Conservation (phyloP, 1,284 basidiomycete genomes). For the Malassezia psittaci region DNA sequence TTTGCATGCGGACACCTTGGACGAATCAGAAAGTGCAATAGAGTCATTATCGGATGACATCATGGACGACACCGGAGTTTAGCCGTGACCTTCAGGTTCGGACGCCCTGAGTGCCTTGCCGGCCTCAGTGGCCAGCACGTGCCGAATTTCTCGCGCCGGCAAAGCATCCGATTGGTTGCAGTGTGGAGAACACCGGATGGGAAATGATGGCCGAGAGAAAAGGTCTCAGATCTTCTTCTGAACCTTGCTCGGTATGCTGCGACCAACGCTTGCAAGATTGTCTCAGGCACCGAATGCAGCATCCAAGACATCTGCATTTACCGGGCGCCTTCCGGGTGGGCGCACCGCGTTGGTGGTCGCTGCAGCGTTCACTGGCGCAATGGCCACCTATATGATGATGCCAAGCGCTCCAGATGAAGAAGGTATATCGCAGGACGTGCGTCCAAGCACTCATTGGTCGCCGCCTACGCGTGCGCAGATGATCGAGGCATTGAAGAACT, state of each 20-base stretch:
- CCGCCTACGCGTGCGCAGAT: slow-evolving; percentile 45
- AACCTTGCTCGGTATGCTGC: slow-evolving; percentile 9
- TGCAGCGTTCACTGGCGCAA: slow-evolving; percentile 5
- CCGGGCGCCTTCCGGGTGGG: not conserved
- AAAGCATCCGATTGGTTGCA: too few relatives aligned
- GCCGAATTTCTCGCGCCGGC: too few relatives aligned
- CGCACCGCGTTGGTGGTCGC: not conserved
- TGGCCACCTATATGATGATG: slow-evolving; percentile 2
- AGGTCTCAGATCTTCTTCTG: too few relatives aligned
- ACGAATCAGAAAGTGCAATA: too few relatives aligned
- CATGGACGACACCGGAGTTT: too few relatives aligned
- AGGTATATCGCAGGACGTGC: slow-evolving; percentile 22
- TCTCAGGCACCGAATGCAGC: slow-evolving; percentile 1
- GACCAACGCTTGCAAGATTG: slow-evolving; percentile 6
- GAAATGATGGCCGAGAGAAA: too few relatives aligned
- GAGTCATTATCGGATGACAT: too few relatives aligned
- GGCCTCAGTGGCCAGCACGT: too few relatives aligned
- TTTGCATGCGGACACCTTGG: too few relatives aligned
- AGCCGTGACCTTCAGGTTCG: too few relatives aligned
- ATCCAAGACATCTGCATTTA: not conserved
- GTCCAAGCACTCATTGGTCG: slow-evolving; percentile 41
- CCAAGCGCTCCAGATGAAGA: not conserved
- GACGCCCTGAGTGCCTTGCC: too few relatives aligned
- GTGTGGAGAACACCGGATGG: too few relatives aligned
- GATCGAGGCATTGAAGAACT: slow-evolving; percentile 42